phyloP scores from a whole-genome alignment of 257 asterid species.

The Solanum microdontum region DNA sequence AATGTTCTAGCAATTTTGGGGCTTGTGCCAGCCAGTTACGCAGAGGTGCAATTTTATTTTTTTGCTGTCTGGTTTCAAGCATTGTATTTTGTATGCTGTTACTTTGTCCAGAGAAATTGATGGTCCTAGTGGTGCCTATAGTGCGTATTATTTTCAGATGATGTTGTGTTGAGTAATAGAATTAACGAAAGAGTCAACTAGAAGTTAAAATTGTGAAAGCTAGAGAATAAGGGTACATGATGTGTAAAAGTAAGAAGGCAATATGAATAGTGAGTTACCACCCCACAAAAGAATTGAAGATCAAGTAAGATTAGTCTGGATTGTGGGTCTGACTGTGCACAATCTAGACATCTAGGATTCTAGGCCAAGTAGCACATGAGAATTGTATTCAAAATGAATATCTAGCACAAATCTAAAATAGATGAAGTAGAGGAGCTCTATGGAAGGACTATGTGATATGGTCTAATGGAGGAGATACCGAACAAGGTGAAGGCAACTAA shows the following conservation, averaged over 20 bases:
- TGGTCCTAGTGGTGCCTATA: not conserved
- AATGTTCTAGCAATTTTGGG: slow-evolving; percentile 56
- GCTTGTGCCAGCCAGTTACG: slow-evolving; percentile 62
- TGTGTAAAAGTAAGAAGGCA: not conserved
- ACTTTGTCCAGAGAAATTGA: not conserved
- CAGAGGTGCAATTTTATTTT: slow-evolving; percentile 31
- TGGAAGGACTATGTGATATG: not conserved
- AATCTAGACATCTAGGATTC: not conserved
- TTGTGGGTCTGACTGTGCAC: not conserved
- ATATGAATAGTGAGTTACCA: not conserved
- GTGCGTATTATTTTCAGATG: not conserved
- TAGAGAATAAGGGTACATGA: not conserved
- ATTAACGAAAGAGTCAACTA: not conserved
- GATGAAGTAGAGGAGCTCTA: not conserved
- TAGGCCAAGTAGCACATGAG: not conserved
- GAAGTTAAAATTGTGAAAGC: not conserved
- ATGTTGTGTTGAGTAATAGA: not conserved
- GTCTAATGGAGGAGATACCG: not conserved
- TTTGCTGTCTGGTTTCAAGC: not conserved
- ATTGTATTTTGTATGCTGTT: not conserved
- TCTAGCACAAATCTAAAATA: not conserved
- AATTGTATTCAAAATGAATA: not conserved
- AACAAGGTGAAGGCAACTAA: not conserved
- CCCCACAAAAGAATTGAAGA: not conserved
- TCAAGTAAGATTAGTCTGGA: not conserved